Base-by-base conservation (phyloP, 2,329 filamentous ascomycete species). In the Coniochaeta hoffmannii region DNA sequence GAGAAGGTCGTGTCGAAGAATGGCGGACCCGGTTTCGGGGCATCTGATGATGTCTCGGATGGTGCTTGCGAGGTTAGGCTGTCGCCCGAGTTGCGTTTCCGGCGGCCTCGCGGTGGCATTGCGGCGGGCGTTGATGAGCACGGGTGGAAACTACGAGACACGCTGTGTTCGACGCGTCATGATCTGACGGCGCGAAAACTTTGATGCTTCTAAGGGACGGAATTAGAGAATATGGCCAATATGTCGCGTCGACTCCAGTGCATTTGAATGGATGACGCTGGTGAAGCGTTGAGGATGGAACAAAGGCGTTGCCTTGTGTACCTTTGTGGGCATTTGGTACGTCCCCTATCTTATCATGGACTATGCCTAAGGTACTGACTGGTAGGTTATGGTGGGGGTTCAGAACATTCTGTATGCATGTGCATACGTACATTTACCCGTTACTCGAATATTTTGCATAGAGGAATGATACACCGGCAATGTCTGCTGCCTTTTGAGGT, bases 1-100 rank as follows among this genome's bases (percentile, higher is more conserved):
- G 80, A 79, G 59, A 82, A 84, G 14, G 80, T 82, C 0, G 77
- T 82, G 68, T 81, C 79, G 71, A 80, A 81, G 65, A 85, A 78
- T 2, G 74, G 73, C 24, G 72, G 57, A 12, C 62, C 57, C 1
- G 62, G 59, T 24, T 68, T 63, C 35, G 64, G 56, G 9, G 22
- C 11, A 12, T 31, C 8, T 12, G n/a, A 17, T 31, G 28, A 32
- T 19, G 32, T n/a, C 3, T 53, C 50, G 11, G 50, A 36, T 53
- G 31, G 32, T 34, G 10, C 49, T 31, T 19, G 49, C 28, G 49
- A 51, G 7, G 8, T 10, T 34, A 11, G 14, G 3, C 4, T n/a
- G 11, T 34, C 28, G 3, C 1, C 15, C n/a, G 49, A 51, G 7
- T 17, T 22, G 11, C 49, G 49, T 17, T 22, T 14, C 28, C 28